Evolutionary conservation across 176 grass and related monocot species (phyloP).

Genomic region (Thalia dealbata): DNA sequence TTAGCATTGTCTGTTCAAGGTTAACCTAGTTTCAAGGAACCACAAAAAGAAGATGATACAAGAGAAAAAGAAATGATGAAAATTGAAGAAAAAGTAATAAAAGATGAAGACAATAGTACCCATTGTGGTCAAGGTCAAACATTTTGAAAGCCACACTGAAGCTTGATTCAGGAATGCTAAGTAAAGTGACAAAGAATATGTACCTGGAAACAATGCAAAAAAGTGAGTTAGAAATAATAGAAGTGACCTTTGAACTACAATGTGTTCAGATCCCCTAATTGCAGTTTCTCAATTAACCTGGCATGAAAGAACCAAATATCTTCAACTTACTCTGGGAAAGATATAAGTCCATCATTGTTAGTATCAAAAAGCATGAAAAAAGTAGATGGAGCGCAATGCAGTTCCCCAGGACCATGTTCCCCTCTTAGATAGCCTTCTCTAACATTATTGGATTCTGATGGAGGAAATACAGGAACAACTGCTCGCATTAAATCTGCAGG

Average conservation of each 20-base stretch:
- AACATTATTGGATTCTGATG: slow-evolving; percentile 62
- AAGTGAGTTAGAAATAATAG: not conserved
- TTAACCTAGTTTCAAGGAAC: not conserved
- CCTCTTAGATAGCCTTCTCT: slow-evolving; percentile 68
- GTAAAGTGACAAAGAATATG: slow-evolving; percentile 89
- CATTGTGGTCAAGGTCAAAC: slow-evolving; percentile 75
- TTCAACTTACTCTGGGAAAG: slow-evolving; percentile 81
- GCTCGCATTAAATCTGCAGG: slow-evolving; percentile 80
- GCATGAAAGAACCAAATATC: not conserved
- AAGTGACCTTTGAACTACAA: not conserved
- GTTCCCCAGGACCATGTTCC: slow-evolving; percentile 47
- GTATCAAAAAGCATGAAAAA: slow-evolving; percentile 89
- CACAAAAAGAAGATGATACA: not conserved
- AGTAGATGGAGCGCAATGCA: slow-evolving; percentile 62
- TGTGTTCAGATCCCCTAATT: not conserved
- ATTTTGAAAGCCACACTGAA: slow-evolving; percentile 90
- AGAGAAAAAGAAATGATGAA: not conserved
- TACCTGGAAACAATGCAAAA: slow-evolving; percentile 40
- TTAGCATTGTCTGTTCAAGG: not conserved
- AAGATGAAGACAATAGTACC: slow-evolving; percentile 36
- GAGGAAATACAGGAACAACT: slow-evolving; percentile 83
- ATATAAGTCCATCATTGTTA: slow-evolving; percentile 78
- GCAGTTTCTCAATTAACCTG: not conserved
- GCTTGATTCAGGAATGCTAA: slow-evolving; percentile 74
- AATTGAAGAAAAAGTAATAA: not conserved